Evolutionary conservation across 371 early-diverging fungal genomes (phyloP).

Genomic region (Saksenaea vasiformis): DNA sequence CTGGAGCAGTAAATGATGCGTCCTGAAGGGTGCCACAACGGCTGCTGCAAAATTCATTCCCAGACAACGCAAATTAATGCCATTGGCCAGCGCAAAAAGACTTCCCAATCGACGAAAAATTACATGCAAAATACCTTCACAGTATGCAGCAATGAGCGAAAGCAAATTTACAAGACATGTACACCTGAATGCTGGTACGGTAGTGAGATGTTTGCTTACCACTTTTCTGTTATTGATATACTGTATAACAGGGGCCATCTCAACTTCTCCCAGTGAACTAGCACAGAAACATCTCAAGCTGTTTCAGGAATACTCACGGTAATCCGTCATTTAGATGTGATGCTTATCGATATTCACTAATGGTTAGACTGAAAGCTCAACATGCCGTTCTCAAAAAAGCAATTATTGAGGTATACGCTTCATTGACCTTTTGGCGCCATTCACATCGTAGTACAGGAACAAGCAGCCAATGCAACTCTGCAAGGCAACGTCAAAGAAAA

Average conservation of each 20-base stretch:
- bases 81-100: too few species aligned
- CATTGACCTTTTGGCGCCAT: background rate
- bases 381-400: slow-evolving; percentile 66
- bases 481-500: slow-evolving; percentile 66
- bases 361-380: slow-evolving; percentile 61
- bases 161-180: slow-evolving; percentile 37
- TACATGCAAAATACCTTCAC: too few species aligned
- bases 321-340: slow-evolving; percentile 4
- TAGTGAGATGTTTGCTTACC: background rate
- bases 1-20: too few species aligned
- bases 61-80: too few species aligned
- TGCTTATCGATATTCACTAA: background rate
- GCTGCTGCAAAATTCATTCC: too few species aligned
- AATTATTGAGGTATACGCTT: slow-evolving; percentile 52
- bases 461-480: slow-evolving; percentile 54
- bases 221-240: background rate
- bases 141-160: slow-evolving; percentile 39
- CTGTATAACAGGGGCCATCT: slow-evolving; percentile 35
- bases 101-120: too few species aligned
- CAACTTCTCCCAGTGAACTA: slow-evolving; percentile 59
- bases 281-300: slow-evolving; percentile 62
- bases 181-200: slow-evolving; percentile 32
- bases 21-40: too few species aligned
- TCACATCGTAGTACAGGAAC: slow-evolving; percentile 46
- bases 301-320: slow-evolving; percentile 65